These are phyloP conservation scores for Luffa acutangula DNA, from an alignment of 306 rosid genomes.

Conservation along the genomic window DNA sequence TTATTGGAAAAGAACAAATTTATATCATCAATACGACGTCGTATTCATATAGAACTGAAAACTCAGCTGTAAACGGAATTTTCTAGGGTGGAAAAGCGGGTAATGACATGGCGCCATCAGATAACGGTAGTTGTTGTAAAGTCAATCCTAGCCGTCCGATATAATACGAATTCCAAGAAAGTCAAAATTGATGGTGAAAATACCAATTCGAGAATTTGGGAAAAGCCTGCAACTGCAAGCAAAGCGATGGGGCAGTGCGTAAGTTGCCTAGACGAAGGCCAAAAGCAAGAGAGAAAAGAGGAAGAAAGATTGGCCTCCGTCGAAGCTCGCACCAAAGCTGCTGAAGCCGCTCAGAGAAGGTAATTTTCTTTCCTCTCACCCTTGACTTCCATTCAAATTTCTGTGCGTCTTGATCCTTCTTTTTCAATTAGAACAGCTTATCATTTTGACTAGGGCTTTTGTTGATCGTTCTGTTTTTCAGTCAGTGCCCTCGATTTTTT, in stretches of 20 bases:
- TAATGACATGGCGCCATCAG: neutral
- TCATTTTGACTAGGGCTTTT: neutral
- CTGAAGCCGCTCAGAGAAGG: conserved; percentile 93
- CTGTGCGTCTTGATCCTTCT: neutral
- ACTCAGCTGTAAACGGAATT: neutral
- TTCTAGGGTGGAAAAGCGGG: neutral
- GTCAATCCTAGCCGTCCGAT: neutral
- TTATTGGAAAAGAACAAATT: no score
- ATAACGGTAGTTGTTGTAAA: neutral
- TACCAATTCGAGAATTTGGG: neutral
- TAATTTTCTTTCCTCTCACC: neutral
- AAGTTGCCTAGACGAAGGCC: conserved; percentile 66
- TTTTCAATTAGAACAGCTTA: neutral
- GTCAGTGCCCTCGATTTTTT: neutral
- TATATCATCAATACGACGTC: neutral
- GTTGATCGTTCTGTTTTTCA: neutral
- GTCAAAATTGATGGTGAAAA: neutral
- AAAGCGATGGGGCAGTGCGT: conserved; percentile 61
- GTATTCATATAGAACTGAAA: neutral
- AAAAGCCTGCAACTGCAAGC: neutral
- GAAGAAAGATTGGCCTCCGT: conserved; percentile 70
- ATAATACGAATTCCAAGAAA: neutral
- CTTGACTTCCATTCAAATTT: neutral
- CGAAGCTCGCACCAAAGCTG: conserved; percentile 75
- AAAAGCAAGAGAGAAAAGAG: conserved; percentile 55